phyloP scores from a whole-genome alignment of 495 filamentous ascomycete genomes.

The Coniosporium apollinis region DNA sequence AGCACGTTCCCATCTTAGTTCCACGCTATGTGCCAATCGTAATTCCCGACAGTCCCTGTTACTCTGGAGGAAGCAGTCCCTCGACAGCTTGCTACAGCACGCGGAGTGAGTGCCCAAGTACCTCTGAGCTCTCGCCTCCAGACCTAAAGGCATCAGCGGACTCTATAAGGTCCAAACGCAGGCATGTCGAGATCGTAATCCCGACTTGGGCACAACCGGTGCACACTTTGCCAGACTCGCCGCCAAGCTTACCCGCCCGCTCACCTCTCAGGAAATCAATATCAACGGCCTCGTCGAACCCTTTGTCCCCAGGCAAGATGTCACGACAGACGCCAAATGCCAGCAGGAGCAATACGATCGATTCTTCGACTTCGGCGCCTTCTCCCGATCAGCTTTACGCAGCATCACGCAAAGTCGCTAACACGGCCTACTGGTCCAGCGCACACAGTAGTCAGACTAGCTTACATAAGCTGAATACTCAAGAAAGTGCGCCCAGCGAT shows the following conservation, averaged over 20 bases:
- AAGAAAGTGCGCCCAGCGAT: conserved; percentile 31
- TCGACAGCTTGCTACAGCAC: conserved; percentile 8
- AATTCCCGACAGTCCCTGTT: conserved; percentile 10
- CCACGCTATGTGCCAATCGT: conserved; percentile 20
- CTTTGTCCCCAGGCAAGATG: conserved; percentile 17
- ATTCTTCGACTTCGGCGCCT: conserved; percentile 36
- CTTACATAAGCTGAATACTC: conserved; percentile 30
- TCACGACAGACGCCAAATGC: conserved; percentile 21
- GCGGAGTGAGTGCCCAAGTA: conserved; percentile 11
- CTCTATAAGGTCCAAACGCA: conserved; percentile 10
- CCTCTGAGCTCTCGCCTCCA: conserved; percentile 12
- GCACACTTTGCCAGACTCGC: conserved; percentile 11
- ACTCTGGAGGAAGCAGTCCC: conserved; percentile 11
- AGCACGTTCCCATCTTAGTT: conserved; percentile 26
- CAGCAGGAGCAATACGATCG: conserved; percentile 39
- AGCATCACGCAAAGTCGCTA: conserved; percentile 10
- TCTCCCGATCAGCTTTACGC: conserved; percentile 22
- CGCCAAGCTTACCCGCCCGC: conserved; percentile 10
- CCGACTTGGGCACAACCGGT: conserved; percentile 21
- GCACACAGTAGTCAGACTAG: conserved; percentile 43
- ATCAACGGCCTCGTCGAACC: conserved; percentile 1
- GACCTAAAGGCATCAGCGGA: conserved; percentile 14
- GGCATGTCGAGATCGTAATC: conserved; percentile 26
- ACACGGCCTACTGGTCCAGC: conserved; percentile 16
- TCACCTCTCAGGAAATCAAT: conserved; percentile 1